Base-by-base conservation (phyloP, 208 protist genomes). In the Blastocrithidia nonstop region DNA sequence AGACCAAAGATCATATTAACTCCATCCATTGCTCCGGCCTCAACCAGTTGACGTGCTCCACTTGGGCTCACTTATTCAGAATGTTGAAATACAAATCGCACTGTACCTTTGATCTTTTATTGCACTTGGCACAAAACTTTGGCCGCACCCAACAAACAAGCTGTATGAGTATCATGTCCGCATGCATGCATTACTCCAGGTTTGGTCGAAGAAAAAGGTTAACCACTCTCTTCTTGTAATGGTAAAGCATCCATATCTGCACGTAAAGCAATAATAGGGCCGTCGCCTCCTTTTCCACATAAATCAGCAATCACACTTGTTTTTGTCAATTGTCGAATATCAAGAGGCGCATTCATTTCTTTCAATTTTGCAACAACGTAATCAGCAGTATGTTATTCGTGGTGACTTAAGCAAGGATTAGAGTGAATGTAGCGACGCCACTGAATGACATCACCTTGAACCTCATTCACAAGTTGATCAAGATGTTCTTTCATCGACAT, bases 81-180 rank as follows among this genome's bases (percentile, higher is more conserved):
- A 54, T 69, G 71, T 54, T 78, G 71, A 43, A 78, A 78, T 8
- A 81, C 54, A 45, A 87, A 87, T 28, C 68, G 76, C 28, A 86
- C 65, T 6, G 71, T 76, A 41, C 69, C 71, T 19, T 57, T 41
- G 45, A 78, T 67, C 45, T 56, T 51, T 26, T 66, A 51, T 51
- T 54, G 50, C 55, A 67, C 51, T 37, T 56, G 50, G n/a, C 59
- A 63, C 17, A 81, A 54, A 32, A 81, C 46, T 56, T 71, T 67
- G 13, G 61, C 64, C 0, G 67, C 71, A 26, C 59, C 70, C 31
- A 80, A 43, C 31, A 81, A 61, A 26, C 66, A 71, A 13, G 74
- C 74, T 1, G 69, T 58, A 52, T 77, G 70, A 7, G 66, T 57
- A 60, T 77, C 68, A 45, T 76, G 62, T 3, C 66, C 74, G 45